phyloP scores from a whole-genome alignment of 2,329 filamentous ascomycete species.

The Coniochaeta sp. region DNA sequence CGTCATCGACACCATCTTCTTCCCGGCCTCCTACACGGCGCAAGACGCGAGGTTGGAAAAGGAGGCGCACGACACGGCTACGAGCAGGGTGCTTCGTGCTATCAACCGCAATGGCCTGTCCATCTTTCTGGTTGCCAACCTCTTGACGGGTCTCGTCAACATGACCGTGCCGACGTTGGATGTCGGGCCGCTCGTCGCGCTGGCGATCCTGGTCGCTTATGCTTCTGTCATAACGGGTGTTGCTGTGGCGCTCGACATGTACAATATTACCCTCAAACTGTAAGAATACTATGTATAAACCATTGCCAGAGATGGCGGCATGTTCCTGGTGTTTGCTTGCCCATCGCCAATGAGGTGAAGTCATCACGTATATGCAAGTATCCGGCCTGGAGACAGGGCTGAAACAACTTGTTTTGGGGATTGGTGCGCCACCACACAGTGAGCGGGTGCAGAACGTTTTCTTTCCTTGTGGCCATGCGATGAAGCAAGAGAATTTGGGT shows the following conservation, averaged over 20 bases:
- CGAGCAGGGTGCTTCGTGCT: slow-evolving; percentile 71
- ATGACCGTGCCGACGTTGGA: slow-evolving; percentile 77
- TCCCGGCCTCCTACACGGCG: slow-evolving; percentile 62
- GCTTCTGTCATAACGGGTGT: slow-evolving; percentile 57
- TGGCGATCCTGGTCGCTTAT: slow-evolving; percentile 71
- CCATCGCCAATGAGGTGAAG: neutral
- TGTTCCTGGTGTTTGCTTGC: neutral
- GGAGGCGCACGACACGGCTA: slow-evolving; percentile 59
- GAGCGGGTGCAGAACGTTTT: neutral
- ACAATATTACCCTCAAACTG: slow-evolving; percentile 64
- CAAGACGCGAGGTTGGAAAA: slow-evolving; percentile 48
- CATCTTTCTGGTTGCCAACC: slow-evolving; percentile 79
- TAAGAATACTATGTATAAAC: slow-evolving; percentile 29
- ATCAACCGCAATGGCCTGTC: slow-evolving; percentile 85
- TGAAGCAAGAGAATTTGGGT: neutral
- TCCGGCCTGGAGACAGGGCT: neutral
- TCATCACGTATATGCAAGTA: neutral
- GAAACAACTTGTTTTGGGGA: neutral
- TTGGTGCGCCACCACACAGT: neutral
- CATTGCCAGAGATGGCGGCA: neutral
- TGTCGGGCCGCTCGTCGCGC: slow-evolving; percentile 53
- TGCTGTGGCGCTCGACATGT: slow-evolving; percentile 59
- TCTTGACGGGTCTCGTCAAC: slow-evolving; percentile 85
- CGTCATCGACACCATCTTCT: slow-evolving; percentile 68
- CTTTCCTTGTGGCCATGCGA: neutral